phyloP scores from a whole-genome alignment of 1,139 yeast genomes.

The Protomyces lactucae-debilis region DNA sequence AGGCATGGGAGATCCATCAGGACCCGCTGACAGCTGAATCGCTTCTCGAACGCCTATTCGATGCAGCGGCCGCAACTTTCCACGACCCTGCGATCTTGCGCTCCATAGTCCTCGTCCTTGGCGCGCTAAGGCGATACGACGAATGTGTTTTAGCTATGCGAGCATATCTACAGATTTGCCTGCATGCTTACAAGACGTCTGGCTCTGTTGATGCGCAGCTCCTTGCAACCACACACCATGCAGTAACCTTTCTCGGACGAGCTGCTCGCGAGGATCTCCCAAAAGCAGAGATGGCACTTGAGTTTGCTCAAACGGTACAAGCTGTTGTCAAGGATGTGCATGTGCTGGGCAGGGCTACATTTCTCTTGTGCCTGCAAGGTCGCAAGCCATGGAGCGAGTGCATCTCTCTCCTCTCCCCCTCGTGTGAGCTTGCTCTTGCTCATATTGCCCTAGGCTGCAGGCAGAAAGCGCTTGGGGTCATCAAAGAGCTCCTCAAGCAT shows the following conservation, averaged over 20 bases:
- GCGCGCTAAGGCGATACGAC: conserved; percentile 37
- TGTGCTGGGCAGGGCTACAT: not conserved
- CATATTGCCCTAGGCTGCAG: not conserved
- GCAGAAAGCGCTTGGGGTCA: not conserved
- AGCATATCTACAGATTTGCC: conserved; percentile 43
- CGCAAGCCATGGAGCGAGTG: not conserved
- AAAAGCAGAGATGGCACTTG: not conserved
- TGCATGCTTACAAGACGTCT: conserved; percentile 6
- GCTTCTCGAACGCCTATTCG: conserved; percentile 37
- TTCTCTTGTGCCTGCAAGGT: not conserved
- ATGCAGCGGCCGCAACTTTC: conserved; percentile 47
- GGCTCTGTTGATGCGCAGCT: not conserved
- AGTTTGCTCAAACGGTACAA: not conserved
- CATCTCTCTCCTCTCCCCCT: not conserved
- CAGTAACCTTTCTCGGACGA: not conserved
- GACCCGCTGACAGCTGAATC: conserved; percentile 30
- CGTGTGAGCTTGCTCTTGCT: not conserved
- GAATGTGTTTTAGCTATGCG: conserved; percentile 46
- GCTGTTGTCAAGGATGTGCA: not conserved
- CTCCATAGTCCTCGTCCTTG: conserved; percentile 39
- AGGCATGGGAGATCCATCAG: not conserved
- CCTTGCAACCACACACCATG: not conserved
- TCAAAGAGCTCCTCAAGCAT: not conserved
- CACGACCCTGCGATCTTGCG: conserved; percentile 48
- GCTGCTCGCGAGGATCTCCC: not conserved